Conservation (phyloP, 1,139 yeast species). For the Suhomyces anneliseae region DNA sequence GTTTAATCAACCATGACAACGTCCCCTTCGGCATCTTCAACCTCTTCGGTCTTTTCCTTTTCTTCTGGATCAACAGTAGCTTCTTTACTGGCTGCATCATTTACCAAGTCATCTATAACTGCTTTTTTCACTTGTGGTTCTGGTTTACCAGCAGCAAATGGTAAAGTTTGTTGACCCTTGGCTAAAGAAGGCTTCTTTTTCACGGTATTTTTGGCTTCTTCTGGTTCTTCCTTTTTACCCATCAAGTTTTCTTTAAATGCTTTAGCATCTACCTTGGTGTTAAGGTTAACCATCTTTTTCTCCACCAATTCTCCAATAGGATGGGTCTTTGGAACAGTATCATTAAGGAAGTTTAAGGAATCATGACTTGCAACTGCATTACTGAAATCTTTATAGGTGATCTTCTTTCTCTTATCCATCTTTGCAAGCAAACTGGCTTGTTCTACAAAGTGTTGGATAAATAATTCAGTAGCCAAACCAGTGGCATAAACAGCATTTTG, state of each 20-base stretch:
- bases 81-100: conserved; percentile 15
- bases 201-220: conserved; percentile 3
- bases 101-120: conserved; percentile 36
- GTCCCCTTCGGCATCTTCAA: conserved; percentile 20
- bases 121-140: conserved; percentile 32
- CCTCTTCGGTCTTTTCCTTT: conserved; percentile 1
- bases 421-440: conserved; percentile 74
- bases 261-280: conserved; percentile 6
- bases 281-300: conserved; percentile 43
- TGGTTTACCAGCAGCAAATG: conserved; percentile 15
- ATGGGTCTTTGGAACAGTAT: conserved; percentile 65
- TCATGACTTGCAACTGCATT: conserved; percentile 68
- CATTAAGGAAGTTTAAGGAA: conserved; percentile 65
- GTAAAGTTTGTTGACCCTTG: conserved; percentile 43
- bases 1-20: conserved; percentile 19
- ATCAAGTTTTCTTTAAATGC: conserved; percentile 6
- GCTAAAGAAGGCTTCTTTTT: conserved; percentile 22
- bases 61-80: neutral
- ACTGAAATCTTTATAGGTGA: conserved; percentile 74
- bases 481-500: conserved; percentile 80
- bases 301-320: conserved; percentile 53
- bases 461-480: conserved; percentile 85
- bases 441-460: conserved; percentile 76
- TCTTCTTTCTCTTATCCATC: conserved; percentile 67
- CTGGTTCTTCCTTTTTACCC: conserved; percentile 10